Evolutionary conservation across 2,329 filamentous ascomycete species (phyloP).

Genomic region (Fusarium caatingaense): DNA sequence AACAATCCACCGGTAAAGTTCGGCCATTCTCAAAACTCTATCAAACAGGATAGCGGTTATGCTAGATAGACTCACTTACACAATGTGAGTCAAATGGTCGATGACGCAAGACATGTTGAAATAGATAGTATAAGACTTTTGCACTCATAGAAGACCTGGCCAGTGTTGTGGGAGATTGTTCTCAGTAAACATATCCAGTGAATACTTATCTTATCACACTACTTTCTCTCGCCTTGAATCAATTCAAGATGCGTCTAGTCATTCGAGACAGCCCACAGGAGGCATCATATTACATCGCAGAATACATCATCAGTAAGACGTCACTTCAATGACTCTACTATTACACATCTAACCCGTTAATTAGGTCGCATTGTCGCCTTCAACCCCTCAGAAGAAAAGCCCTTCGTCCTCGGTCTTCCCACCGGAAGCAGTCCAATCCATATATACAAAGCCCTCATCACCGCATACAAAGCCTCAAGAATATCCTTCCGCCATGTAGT

Average conservation of each 20-base stretch:
- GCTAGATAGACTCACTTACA: neutral
- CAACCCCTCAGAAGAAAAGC: slow-evolving; percentile 1
- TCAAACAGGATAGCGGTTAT: neutral
- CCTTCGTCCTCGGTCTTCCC: slow-evolving; percentile 9
- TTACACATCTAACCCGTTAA: neutral
- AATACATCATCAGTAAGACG: slow-evolving; percentile 19
- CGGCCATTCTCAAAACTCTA: neutral
- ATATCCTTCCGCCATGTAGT: slow-evolving; percentile 17
- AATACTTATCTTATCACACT: neutral
- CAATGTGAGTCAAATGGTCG: neutral
- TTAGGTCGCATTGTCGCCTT: neutral
- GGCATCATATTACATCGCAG: slow-evolving; percentile 15
- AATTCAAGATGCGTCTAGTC: slow-evolving; percentile 14
- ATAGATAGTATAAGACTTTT: slow-evolving; percentile 5
- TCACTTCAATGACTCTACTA: neutral
- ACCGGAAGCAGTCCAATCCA: slow-evolving; percentile 12
- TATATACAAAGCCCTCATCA: slow-evolving; percentile 4
- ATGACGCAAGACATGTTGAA: neutral
- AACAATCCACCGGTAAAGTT: slow-evolving; percentile 4
- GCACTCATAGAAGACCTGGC: neutral
- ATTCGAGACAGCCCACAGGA: slow-evolving; percentile 11
- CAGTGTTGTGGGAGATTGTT: neutral
- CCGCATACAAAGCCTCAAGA: slow-evolving; percentile 3
- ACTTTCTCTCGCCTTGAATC: neutral
- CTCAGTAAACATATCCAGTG: neutral